Evolutionary conservation across 805 yeast genomes (phyloP).

Genomic region (Candida corydali): DNA sequence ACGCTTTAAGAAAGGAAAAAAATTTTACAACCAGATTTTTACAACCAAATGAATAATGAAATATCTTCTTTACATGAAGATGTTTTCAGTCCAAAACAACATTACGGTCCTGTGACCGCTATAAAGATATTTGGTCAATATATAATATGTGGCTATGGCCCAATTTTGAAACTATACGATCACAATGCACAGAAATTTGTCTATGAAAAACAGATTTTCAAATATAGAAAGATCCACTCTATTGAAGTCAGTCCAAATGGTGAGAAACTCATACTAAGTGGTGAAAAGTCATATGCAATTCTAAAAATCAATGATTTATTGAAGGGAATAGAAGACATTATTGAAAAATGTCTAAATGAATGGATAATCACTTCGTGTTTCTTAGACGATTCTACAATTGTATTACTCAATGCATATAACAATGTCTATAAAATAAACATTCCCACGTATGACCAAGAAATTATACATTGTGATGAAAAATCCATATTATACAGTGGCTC

Average conservation of each 20-base stretch:
- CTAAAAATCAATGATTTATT: conserved; percentile 27
- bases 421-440: conserved; percentile 36
- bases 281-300: conserved; percentile 66
- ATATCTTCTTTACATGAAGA: conserved; percentile 11
- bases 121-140: conserved; percentile 41
- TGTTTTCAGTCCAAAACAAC: conserved; percentile 19
- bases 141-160: conserved; percentile 67
- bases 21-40: conserved; percentile 4
- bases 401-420: conserved; percentile 79
- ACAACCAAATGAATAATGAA: conserved; percentile 1
- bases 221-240: conserved; percentile 81
- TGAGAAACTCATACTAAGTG: conserved; percentile 46
- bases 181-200: neutral
- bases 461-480: conserved; percentile 56
- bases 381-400: conserved; percentile 26
- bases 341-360: conserved; percentile 60
- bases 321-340: conserved; percentile 13
- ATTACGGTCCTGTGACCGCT: conserved; percentile 71
- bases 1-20: conserved; percentile 1
- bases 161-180: conserved; percentile 43
- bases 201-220: conserved; percentile 43
- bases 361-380: conserved; percentile 74
- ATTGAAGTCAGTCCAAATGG: conserved; percentile 38
- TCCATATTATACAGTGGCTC: conserved; percentile 88
- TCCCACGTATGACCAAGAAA: conserved; percentile 19